Evolutionary conservation across 2,329 filamentous ascomycete species (phyloP).

Genomic region (Neonectria faginata): DNA sequence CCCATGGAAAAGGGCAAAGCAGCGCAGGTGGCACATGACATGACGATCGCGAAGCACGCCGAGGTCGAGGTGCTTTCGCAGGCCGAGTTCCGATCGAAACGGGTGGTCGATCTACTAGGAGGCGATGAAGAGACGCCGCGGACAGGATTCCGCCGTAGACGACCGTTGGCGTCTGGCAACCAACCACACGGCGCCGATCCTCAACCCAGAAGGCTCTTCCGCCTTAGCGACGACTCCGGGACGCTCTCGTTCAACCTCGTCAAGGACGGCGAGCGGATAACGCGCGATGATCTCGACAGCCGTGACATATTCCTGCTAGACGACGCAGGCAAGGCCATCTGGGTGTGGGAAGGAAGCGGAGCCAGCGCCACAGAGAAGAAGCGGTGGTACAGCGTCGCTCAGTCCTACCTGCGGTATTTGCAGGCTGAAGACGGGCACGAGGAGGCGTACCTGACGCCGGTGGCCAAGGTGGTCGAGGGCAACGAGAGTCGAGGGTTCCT

Average conservation of each 20-base stretch:
- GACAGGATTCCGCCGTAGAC: constrained; percentile 54
- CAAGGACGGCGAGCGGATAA: constrained; percentile 63
- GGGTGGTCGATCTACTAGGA: constrained; percentile 68
- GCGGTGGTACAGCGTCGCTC: constrained; percentile 70
- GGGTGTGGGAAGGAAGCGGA: constrained; percentile 73
- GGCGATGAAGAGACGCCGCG: constrained; percentile 56
- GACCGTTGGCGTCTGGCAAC: constrained; percentile 53
- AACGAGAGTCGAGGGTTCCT: constrained; percentile 66
- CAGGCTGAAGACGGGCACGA: constrained; percentile 47
- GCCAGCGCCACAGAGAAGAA: constrained; percentile 70
- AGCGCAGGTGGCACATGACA: constrained; percentile 73
- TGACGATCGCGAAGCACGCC: constrained; percentile 71
- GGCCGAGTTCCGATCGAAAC: constrained; percentile 64
- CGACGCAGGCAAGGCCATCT: constrained; percentile 67
- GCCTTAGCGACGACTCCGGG: constrained; percentile 72
- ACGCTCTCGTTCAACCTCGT: constrained; percentile 67
- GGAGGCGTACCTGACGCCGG: constrained; percentile 58
- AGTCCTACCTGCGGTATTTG: constrained; percentile 63
- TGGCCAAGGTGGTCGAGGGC: constrained; percentile 69
- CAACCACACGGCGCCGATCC: constrained; percentile 37
- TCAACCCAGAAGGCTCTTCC: constrained; percentile 62
- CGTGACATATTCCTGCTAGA: constrained; percentile 73
- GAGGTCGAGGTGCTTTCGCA: constrained; percentile 75
- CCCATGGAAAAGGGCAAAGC: constrained; percentile 78
- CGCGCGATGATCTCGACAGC: constrained; percentile 63